Percentiles rank a stretch among this genome's conserved stretches.
These are phyloP conservation scores for Rhododendron ferrugineum DNA, from an alignment of 148 eudicot genomes.

Conservation along the genomic window DNA sequence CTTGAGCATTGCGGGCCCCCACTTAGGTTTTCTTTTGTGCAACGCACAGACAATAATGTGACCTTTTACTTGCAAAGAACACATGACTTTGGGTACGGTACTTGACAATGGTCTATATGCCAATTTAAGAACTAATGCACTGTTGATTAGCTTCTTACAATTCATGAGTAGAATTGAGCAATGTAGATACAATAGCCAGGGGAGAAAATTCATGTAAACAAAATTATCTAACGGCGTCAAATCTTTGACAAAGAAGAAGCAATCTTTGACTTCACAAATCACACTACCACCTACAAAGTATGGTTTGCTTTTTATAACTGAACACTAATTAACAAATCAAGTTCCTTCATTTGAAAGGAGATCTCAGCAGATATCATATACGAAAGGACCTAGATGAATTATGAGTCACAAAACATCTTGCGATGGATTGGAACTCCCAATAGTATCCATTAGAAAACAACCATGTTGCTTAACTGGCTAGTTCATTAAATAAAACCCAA, in stretches of 20 bases:
- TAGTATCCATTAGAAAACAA: background rate
- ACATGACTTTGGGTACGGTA: background rate
- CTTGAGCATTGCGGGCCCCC: background rate
- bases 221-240: background rate
- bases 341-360: background rate
- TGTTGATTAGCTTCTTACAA: background rate
- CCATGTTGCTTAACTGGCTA: background rate
- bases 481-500: background rate
- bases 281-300: background rate
- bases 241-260: background rate
- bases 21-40: background rate
- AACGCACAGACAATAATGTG: background rate
- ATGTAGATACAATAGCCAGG: background rate
- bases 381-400: background rate
- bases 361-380: background rate
- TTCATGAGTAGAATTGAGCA: background rate
- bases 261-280: background rate
- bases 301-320: background rate
- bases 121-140: background rate
- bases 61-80: background rate
- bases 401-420: background rate
- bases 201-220: background rate
- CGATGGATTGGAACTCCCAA: background rate
- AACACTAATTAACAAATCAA: background rate
- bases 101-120: background rate